Percentiles rank a stretch among this genome's conserved stretches.
phyloP scores from a whole-genome alignment of 1,284 basidiomycete genomes.

The Microbotryum intermedium region DNA sequence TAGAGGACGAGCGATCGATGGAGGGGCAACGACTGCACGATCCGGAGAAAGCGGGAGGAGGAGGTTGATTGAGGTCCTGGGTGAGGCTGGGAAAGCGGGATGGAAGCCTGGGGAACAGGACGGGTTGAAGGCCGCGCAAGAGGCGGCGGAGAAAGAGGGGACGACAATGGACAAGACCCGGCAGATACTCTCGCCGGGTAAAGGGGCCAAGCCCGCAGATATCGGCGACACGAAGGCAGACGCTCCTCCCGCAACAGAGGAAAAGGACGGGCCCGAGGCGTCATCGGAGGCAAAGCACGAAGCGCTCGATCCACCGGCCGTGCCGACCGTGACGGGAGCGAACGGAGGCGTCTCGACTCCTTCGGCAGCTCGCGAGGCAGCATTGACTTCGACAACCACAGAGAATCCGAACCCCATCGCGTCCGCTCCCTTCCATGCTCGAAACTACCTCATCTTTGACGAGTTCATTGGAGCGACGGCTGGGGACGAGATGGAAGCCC shows the following conservation, averaged over 20 bases:
- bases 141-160: background rate
- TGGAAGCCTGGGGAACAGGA: constrained; percentile 4
- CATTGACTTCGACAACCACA: no score
- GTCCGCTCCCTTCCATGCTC: constrained; percentile 28
- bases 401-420: no score
- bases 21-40: background rate
- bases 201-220: no score
- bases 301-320: constrained; percentile 1
- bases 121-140: background rate
- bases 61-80: constrained; percentile 21
- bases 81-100: constrained; percentile 18
- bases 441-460: constrained; percentile 44
- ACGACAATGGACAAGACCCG: no score
- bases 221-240: no score
- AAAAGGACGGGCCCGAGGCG: background rate
- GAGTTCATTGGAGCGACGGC: constrained; percentile 40
- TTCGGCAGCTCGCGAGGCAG: no score
- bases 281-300: background rate
- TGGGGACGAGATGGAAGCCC: constrained; percentile 60
- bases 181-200: no score
- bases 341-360: background rate
- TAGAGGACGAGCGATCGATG: background rate
- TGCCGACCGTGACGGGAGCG: background rate
- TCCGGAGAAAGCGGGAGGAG: constrained; percentile 6
- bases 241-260: background rate